Percentiles rank a stretch among this genome's conserved stretches.
Evolutionary conservation across 148 eudicot species (phyloP).

Genomic region (Amaranthus cruentus): DNA sequence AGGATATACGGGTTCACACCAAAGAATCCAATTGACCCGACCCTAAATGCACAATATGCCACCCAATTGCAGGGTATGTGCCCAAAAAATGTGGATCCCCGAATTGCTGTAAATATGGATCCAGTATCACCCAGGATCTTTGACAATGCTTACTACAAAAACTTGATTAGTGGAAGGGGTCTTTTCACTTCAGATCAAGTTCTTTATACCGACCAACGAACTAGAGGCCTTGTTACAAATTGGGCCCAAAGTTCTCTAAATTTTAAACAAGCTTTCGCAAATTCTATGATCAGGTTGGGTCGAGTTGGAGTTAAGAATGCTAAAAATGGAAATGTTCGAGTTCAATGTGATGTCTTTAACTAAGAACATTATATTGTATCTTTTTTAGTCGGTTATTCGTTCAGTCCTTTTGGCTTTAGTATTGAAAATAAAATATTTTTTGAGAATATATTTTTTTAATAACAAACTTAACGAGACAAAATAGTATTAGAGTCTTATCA

Average conservation of each 20-base stretch:
- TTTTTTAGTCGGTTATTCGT: not conserved
- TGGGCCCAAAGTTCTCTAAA: constrained; percentile 22
- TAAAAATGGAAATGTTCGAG: constrained; percentile 30
- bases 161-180: constrained; percentile 59
- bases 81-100: constrained; percentile 64
- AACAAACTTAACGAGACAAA: too few species aligned
- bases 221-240: constrained; percentile 36
- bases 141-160: constrained; percentile 58
- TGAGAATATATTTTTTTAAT: too few species aligned
- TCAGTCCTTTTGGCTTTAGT: too few species aligned
- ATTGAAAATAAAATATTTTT: too few species aligned
- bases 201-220: constrained; percentile 56
- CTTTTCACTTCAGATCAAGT: constrained; percentile 72
- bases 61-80: constrained; percentile 48
- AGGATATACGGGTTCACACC: constrained; percentile 59
- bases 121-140: constrained; percentile 53
- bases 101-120: constrained; percentile 72
- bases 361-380: not conserved
- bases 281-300: constrained; percentile 35
- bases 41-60: constrained; percentile 45
- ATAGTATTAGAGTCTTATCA: too few species aligned
- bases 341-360: constrained; percentile 34
- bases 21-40: constrained; percentile 53
- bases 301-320: constrained; percentile 35
- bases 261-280: constrained; percentile 22